These are phyloP conservation scores for Byssoonygena ceratinophila DNA, from an alignment of 2,329 filamentous ascomycete genomes.

Conservation along the genomic window DNA sequence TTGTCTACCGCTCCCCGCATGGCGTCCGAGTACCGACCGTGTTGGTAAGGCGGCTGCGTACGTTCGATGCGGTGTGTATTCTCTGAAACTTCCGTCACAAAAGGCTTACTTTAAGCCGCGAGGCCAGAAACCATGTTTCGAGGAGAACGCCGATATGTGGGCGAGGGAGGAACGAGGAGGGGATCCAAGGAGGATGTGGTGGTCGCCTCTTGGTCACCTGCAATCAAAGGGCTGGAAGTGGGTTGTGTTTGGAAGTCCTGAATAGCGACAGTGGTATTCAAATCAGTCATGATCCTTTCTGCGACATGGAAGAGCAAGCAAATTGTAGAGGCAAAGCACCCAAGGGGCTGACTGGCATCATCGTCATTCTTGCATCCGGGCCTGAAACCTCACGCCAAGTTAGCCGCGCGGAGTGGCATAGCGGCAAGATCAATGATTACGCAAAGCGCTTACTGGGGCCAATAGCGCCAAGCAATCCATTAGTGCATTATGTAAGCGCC, in stretches of 20 bases:
- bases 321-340: not conserved
- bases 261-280: not conserved
- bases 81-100: not conserved
- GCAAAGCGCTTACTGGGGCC: not conserved
- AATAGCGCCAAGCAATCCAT: not conserved
- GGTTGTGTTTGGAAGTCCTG: not conserved
- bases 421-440: not conserved
- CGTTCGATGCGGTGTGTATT: not conserved
- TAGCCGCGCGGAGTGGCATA: not conserved
- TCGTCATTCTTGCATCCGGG: not conserved
- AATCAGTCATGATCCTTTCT: not conserved
- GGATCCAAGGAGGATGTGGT: not conserved
- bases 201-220: not conserved
- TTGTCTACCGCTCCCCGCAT: conserved; percentile 7
- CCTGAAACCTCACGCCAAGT: not conserved
- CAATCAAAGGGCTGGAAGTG: not conserved
- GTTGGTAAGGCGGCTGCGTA: not conserved
- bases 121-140: not conserved
- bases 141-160: too few relatives aligned
- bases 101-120: not conserved
- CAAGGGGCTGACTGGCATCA: not conserved
- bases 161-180: not conserved
- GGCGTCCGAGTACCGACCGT: not conserved
- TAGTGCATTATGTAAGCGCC: not conserved
- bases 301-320: not conserved